These are phyloP conservation scores for Penicillium bialowiezense DNA, from an alignment of 495 filamentous ascomycete species.

Conservation along the genomic window DNA sequence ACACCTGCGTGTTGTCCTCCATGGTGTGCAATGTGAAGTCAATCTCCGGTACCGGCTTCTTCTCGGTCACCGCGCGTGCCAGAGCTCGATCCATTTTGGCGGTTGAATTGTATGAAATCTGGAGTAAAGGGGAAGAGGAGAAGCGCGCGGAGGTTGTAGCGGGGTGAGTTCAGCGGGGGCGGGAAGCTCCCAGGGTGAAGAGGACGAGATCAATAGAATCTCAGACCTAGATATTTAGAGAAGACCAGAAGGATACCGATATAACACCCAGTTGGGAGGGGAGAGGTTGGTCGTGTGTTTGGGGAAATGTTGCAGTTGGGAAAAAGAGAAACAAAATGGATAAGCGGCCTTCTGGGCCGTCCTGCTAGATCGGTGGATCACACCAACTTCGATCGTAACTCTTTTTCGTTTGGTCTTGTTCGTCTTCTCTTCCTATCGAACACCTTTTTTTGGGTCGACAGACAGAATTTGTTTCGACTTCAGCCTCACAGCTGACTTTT, in stretches of 20 bases:
- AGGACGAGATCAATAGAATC: constrained; percentile 3
- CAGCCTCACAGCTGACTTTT: background rate
- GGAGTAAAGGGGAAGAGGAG: constrained; percentile 19
- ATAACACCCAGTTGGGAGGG: background rate
- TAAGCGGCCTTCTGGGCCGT: constrained; percentile 16
- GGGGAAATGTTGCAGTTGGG: constrained; percentile 5
- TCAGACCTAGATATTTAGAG: background rate
- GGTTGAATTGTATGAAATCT: constrained; percentile 1
- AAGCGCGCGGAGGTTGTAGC: constrained; percentile 20
- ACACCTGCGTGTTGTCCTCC: constrained; percentile 95
- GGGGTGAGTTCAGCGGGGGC: constrained; percentile 15
- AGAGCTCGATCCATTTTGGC: constrained; percentile 44
- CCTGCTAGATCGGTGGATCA: constrained; percentile 7
- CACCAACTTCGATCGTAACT: constrained; percentile 1
- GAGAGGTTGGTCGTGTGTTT: constrained; percentile 4
- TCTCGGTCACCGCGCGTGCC: constrained; percentile 79
- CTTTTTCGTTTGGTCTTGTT: background rate
- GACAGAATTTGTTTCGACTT: background rate
- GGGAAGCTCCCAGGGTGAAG: constrained; percentile 15
- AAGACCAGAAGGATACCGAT: background rate
- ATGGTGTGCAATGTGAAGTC: constrained; percentile 97
- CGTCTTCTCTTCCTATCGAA: background rate
- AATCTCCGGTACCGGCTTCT: constrained; percentile 93
- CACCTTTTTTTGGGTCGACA: background rate
- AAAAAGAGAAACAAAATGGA: constrained; percentile 32